Evolutionary conservation across 129 eudicot genomes (phyloP), one percentile per base, ranked within the genome.

Genomic region (Dittrichia graveolens): DNA sequence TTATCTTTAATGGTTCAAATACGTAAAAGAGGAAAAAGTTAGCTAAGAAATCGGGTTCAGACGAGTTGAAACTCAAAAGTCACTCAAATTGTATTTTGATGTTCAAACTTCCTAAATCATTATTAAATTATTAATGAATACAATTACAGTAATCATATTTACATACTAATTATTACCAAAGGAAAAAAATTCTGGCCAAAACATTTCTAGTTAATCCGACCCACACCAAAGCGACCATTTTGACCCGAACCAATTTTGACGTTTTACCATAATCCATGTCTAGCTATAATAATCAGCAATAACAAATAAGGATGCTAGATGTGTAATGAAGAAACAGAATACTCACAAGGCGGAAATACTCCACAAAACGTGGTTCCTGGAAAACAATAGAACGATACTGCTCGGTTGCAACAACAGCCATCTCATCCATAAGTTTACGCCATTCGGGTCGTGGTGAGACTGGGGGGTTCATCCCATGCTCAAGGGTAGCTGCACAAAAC

Each of bases 281-380:
- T 10, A 59, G 41, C 42, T 59, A 59, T 4, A 59, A 35, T 4
- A 39, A 5, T 34, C 16, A 59, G 11, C 65, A 59, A 34, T 2
- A 24, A 42, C 8, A 37, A 37, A 50, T 50, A 34, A n/a, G 14
- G 3, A 49, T 49, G 14, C 60, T 2, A 38, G 74, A 12, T 50
- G 48, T 8, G 60, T 37, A n/a, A 12, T 69, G 18, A 50, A 69
- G 50, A 44, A 59, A 58, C 8, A 24, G 3, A 16, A 39, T 50
- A 74, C 97, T 90, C 72, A 95, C 99, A 34, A 88, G 96, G 80
- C 99, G 99, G 90, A 95, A 95, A 73, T 95, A 95, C 87, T 95
- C 99, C 13, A 95, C 99, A 75, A 95, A 95, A 6, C 99, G 96
- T 47, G 99, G 99, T 39, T 95, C 99, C 49, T 91, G 37, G 66